Evolutionary conservation across 768 basidiomycete species (phyloP).

Genomic region (Glaciozyma martinii): DNA sequence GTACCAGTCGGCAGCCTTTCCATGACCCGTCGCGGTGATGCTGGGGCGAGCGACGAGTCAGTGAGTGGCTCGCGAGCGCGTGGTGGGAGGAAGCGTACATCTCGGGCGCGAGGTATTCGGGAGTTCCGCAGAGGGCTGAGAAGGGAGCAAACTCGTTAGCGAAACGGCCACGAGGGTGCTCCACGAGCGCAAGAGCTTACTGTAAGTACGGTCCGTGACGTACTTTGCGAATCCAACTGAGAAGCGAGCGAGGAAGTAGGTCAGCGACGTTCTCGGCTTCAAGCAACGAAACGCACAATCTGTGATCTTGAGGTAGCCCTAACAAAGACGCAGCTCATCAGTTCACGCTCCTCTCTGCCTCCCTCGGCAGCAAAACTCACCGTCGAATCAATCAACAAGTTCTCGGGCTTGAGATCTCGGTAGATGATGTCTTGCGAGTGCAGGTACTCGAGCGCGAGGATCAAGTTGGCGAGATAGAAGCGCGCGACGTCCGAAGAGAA

Average conservation of each 20-base stretch:
- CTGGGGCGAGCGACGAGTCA: neutral
- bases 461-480: slow-evolving; percentile 93
- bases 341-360: neutral
- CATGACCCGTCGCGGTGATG: slow-evolving; percentile 93
- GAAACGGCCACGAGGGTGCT: too few species aligned
- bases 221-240: slow-evolving; percentile 57
- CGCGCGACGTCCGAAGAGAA: slow-evolving; percentile 97
- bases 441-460: slow-evolving; percentile 86
- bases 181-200: too few species aligned
- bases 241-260: neutral
- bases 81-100: slow-evolving; percentile 42
- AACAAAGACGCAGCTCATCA: slow-evolving; percentile 31
- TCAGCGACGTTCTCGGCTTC: neutral
- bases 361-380: neutral
- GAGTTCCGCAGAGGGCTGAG: slow-evolving; percentile 73
- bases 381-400: slow-evolving; percentile 79
- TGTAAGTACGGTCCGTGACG: slow-evolving; percentile 96
- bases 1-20: slow-evolving; percentile 99
- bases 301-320: slow-evolving; percentile 83
- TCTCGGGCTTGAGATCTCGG: slow-evolving; percentile 96
- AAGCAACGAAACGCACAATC: slow-evolving; percentile 60
- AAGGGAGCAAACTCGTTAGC: too few species aligned
- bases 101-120: slow-evolving; percentile 94
- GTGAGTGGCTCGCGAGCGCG: too few species aligned
- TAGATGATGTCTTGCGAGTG: slow-evolving; percentile 97